A percentile compares a stretch with the other conserved stretches of the same genome.
Conservation (phyloP, 768 basidiomycete species). For the Podaxis carcinomalis region DNA sequence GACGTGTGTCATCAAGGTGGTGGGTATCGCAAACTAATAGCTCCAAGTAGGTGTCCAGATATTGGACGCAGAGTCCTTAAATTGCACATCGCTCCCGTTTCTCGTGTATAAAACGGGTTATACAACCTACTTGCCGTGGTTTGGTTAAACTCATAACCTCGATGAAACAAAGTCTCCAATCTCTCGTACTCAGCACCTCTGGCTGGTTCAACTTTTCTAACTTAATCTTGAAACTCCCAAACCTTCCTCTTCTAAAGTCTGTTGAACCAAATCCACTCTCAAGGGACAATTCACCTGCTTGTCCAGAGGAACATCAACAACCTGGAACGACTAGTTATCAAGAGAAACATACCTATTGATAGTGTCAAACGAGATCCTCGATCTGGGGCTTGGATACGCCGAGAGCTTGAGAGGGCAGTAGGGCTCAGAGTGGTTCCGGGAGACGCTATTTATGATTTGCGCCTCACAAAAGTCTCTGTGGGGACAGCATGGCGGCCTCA, state of each 20-base stretch:
- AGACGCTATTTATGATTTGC: no score
- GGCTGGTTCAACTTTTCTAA: background rate
- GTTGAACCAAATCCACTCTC: background rate
- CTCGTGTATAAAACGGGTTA: background rate
- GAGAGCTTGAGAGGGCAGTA: no score
- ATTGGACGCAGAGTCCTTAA: conserved; percentile 19
- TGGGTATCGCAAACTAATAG: background rate
- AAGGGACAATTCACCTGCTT: no score
- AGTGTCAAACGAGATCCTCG: background rate
- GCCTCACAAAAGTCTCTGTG: no score
- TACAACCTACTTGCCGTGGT: background rate
- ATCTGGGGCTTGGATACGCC: no score
- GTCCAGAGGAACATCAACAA: background rate
- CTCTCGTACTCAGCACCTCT: background rate
- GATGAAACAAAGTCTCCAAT: background rate
- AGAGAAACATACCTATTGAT: no score
- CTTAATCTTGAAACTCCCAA: background rate
- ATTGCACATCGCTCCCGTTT: conserved; percentile 13
- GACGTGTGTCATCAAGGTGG: conserved; percentile 9
- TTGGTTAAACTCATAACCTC: background rate
- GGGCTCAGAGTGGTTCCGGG: background rate
- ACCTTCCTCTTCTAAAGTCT: background rate
- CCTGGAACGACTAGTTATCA: background rate
- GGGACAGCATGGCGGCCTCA: no score
- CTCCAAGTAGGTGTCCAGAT: conserved; percentile 11